These are phyloP conservation scores for Nelumbo lutea DNA, from an alignment of 164 flowering plant genomes.

Conservation along the genomic window DNA sequence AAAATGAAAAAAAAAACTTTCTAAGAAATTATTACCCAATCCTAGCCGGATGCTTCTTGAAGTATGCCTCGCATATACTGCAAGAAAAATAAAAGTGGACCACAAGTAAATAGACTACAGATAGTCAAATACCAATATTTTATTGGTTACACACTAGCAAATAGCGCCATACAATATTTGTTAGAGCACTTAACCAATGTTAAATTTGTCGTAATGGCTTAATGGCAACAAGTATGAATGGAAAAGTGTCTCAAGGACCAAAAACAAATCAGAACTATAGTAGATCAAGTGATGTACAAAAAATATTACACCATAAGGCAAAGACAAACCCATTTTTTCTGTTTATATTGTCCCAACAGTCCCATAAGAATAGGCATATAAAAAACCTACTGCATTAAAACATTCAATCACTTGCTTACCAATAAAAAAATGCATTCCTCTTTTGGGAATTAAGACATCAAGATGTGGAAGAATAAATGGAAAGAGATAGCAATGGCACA, in stretches of 20 bases:
- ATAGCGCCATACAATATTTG: too few relatives aligned
- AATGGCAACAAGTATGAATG: not conserved
- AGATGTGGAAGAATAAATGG: too few relatives aligned
- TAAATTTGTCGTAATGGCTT: not conserved
- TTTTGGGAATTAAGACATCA: too few relatives aligned
- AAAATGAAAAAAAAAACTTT: not conserved
- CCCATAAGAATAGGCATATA: too few relatives aligned
- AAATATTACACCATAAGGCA: not conserved
- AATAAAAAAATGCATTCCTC: too few relatives aligned
- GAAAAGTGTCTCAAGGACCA: not conserved
- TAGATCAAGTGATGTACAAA: not conserved
- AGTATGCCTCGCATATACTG: conserved; percentile 98
- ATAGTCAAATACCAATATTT: not conserved
- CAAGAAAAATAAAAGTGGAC: conserved; percentile 11
- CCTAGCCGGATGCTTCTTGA: conserved; percentile 77
- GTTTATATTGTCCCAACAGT: not conserved
- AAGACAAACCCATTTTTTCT: not conserved
- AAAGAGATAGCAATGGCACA: too few relatives aligned
- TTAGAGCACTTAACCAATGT: not conserved
- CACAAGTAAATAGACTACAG: conserved; percentile 8
- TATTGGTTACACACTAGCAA: not conserved
- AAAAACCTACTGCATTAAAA: too few relatives aligned
- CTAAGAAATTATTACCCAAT: conserved; percentile 57
- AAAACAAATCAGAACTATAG: not conserved
- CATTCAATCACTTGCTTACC: too few relatives aligned